Evolutionary conservation across 139 green algal species (phyloP).

Genomic region (Chlorella sp.): DNA sequence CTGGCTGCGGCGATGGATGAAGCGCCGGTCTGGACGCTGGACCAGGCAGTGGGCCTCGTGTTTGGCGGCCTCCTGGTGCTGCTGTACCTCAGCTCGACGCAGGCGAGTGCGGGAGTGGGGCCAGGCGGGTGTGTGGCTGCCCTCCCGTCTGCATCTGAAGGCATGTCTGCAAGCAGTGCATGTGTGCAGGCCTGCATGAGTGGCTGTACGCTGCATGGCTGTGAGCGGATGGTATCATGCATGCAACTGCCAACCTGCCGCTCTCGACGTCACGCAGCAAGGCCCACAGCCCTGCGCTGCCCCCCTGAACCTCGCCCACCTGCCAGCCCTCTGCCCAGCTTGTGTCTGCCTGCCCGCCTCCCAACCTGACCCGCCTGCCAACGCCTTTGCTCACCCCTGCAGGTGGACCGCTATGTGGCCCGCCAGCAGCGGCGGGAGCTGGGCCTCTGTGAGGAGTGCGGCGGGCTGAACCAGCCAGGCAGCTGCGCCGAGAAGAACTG

Average conservation of each 20-base stretch:
- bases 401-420: constrained; percentile 67
- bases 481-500: constrained; percentile 49
- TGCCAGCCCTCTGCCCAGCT: neutral
- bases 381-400: neutral
- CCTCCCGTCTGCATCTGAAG: neutral
- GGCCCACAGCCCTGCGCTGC: too few species aligned
- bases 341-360: neutral
- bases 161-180: too few species aligned
- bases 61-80: constrained; percentile 75
- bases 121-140: neutral
- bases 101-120: neutral
- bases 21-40: constrained; percentile 79
- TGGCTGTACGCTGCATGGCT: too few species aligned
- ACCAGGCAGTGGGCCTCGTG: constrained; percentile 79
- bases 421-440: constrained; percentile 69
- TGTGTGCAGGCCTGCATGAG: too few species aligned
- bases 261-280: too few species aligned
- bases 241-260: neutral
- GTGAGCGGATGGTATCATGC: neutral
- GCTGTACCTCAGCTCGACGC: constrained; percentile 49
- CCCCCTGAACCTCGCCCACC: neutral
- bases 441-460: constrained; percentile 81
- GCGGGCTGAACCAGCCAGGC: constrained; percentile 62
- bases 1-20: constrained; percentile 45
- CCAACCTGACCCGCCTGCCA: neutral